phyloP scores from a whole-genome alignment of 1,139 yeast genomes.

The Chernovozyma sophiae-reginae region DNA sequence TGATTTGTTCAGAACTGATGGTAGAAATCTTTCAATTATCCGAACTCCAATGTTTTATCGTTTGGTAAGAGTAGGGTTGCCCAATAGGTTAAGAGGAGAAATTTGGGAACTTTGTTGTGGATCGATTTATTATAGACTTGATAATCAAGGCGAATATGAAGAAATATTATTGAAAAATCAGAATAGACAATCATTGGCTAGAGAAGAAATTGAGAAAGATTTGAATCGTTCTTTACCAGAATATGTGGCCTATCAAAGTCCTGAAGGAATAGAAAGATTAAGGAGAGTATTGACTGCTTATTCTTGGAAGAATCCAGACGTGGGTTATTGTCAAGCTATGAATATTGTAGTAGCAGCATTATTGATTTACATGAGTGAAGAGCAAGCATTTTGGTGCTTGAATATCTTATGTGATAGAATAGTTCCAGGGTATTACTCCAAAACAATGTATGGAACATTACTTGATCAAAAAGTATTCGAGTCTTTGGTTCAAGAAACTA shows the following conservation, averaged over 20 bases:
- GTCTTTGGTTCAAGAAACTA: conserved; percentile 78
- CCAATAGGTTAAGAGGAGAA: conserved; percentile 90
- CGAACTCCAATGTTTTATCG: conserved; percentile 77
- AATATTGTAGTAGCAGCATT: conserved; percentile 94
- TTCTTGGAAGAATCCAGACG: conserved; percentile 96
- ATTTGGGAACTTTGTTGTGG: conserved; percentile 94
- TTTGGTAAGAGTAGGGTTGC: conserved; percentile 83
- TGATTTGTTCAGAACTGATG: conserved; percentile 78
- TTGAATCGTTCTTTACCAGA: conserved; percentile 92
- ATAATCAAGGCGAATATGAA: conserved; percentile 57
- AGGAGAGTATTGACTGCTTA: conserved; percentile 89
- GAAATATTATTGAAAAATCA: conserved; percentile 55
- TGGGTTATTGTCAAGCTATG: conserved; percentile 99
- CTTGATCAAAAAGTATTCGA: conserved; percentile 94
- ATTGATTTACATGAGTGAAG: conserved; percentile 91
- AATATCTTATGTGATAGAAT: conserved; percentile 77
- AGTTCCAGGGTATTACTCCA: conserved; percentile 94
- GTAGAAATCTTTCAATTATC: conserved; percentile 74
- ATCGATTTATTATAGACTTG: conserved; percentile 69
- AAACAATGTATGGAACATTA: conserved; percentile 95
- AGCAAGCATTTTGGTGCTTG: conserved; percentile 95
- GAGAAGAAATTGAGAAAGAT: conserved; percentile 96
- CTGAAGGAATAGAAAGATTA: conserved; percentile 79
- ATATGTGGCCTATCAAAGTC: conserved; percentile 86
- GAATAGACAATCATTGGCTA: conserved; percentile 70